These are phyloP conservation scores for Galeopsis tetrahit DNA, from an alignment of 257 asterid species.

Conservation along the genomic window DNA sequence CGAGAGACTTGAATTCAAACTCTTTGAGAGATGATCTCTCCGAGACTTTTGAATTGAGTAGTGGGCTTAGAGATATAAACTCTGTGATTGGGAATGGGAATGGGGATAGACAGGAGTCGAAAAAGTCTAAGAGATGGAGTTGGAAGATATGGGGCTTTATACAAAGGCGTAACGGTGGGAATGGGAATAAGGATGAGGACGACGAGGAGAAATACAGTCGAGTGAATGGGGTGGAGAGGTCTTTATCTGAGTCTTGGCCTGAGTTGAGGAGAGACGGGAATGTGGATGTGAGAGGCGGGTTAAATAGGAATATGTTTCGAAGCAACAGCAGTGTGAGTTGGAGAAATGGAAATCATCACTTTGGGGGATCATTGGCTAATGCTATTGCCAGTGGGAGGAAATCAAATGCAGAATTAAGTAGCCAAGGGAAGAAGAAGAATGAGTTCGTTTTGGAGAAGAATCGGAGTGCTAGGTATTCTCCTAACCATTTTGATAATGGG, in stretches of 20 bases:
- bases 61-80: constrained; percentile 57
- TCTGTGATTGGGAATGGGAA: constrained; percentile 48
- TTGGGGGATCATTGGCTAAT: constrained; percentile 61
- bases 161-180: constrained; percentile 50
- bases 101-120: constrained; percentile 64
- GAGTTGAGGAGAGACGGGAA: constrained; percentile 52
- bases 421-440: constrained; percentile 59
- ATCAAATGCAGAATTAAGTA: constrained; percentile 56
- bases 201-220: constrained; percentile 57
- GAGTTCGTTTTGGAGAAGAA: constrained; percentile 80
- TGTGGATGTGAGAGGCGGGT: constrained; percentile 45
- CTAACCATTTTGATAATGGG: constrained; percentile 72
- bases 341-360: constrained; percentile 51
- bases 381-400: constrained; percentile 39
- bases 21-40: constrained; percentile 78
- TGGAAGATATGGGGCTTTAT: constrained; percentile 75
- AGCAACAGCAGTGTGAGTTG: constrained; percentile 88
- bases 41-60: constrained; percentile 71
- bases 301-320: constrained; percentile 54
- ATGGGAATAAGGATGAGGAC: constrained; percentile 55
- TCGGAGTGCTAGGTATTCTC: constrained; percentile 78
- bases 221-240: constrained; percentile 72
- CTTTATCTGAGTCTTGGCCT: constrained; percentile 71
- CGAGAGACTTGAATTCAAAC: constrained; percentile 59
- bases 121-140: constrained; percentile 71